Evolutionary conservation across 306 rosid species (phyloP).

Genomic region (Trifolium pratense): DNA sequence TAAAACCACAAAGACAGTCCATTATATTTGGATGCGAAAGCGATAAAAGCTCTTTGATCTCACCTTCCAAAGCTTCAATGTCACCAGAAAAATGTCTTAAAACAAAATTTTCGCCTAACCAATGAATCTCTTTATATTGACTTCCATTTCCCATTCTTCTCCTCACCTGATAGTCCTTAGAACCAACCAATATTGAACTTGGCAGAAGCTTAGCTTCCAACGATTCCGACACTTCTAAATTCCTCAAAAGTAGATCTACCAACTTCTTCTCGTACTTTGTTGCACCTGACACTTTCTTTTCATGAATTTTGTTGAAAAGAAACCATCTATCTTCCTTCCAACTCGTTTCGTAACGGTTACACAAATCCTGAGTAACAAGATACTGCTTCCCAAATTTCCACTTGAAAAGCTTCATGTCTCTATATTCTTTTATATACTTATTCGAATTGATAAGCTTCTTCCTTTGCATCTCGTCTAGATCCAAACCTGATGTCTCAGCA

Average conservation of each 20-base stretch:
- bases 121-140: constrained; percentile 73
- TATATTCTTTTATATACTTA: constrained; percentile 68
- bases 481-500: constrained; percentile 72
- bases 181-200: constrained; percentile 64
- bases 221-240: constrained; percentile 56
- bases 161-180: constrained; percentile 78
- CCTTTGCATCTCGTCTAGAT: constrained; percentile 65
- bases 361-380: constrained; percentile 62
- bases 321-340: constrained; percentile 87
- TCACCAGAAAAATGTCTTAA: constrained; percentile 71
- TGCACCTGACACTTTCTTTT: constrained; percentile 55
- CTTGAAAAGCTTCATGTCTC: constrained; percentile 73
- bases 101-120: constrained; percentile 88
- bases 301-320: constrained; percentile 57
- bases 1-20: constrained; percentile 69
- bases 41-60: constrained; percentile 62
- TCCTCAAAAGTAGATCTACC: constrained; percentile 55
- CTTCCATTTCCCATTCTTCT: constrained; percentile 75
- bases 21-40: constrained; percentile 86
- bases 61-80: constrained; percentile 61
- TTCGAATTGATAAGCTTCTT: constrained; percentile 55
- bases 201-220: constrained; percentile 64
- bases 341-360: constrained; percentile 57
- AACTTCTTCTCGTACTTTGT: constrained; percentile 62
- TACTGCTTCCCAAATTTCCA: constrained; percentile 92